Conservation (phyloP, 345 rosid species). For the Salix arbutifolia region DNA sequence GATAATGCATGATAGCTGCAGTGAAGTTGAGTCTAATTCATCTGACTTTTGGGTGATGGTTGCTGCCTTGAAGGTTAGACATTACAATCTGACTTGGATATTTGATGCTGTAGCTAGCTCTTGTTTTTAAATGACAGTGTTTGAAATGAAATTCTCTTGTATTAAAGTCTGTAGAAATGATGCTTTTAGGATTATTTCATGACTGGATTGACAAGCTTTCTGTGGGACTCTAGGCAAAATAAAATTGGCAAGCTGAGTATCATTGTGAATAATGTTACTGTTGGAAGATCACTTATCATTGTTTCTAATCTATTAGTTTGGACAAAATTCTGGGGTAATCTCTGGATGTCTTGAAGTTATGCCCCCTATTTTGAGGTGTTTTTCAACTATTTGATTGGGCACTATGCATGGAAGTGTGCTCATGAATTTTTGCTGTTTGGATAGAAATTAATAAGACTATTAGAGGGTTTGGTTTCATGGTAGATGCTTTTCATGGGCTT, state of each 20-base stretch:
- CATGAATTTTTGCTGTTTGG: too few relatives aligned
- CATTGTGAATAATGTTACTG: neutral
- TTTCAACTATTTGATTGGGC: neutral
- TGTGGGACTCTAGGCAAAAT: neutral
- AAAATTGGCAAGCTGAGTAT: neutral
- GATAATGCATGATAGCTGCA: slow-evolving; percentile 56
- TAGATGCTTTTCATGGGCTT: neutral
- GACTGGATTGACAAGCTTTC: neutral
- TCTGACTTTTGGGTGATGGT: slow-evolving; percentile 98
- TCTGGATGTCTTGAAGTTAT: too few relatives aligned
- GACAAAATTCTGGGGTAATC: too few relatives aligned
- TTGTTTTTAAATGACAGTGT: neutral
- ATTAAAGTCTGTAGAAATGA: neutral
- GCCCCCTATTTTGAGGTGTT: too few relatives aligned
- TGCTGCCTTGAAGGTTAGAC: slow-evolving; percentile 83
- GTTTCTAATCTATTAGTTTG: too few relatives aligned
- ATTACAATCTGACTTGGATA: slow-evolving; percentile 16
- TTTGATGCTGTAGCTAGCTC: neutral
- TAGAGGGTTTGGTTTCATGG: neutral
- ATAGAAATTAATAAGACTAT: neutral
- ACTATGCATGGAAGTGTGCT: neutral
- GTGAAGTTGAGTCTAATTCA: slow-evolving; percentile 59
- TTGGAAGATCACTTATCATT: too few relatives aligned
- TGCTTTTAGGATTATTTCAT: slow-evolving; percentile 4
- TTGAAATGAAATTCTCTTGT: neutral